Evolutionary conservation across 352 stramenopile genomes (phyloP).

Genomic region (Halophytophthora batemanensis): DNA sequence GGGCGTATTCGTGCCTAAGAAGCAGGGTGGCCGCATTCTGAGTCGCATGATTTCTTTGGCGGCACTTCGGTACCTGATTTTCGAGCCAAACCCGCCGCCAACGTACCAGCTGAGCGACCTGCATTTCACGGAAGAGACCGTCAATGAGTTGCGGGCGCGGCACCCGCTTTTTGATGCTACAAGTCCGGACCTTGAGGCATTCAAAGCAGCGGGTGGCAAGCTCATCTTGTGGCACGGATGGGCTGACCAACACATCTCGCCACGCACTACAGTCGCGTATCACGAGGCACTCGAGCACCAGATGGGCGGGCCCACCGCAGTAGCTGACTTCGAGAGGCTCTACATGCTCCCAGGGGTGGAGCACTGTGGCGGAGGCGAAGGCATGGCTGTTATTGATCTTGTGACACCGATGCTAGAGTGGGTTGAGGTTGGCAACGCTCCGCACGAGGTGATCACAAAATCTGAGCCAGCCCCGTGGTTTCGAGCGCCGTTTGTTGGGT

Average conservation of each 20-base stretch:
- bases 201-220: slow-evolving; percentile 30
- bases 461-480: slow-evolving; percentile 13
- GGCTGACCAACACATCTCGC: slow-evolving; percentile 36
- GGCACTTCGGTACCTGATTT: slow-evolving; percentile 33
- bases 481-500: slow-evolving; percentile 3
- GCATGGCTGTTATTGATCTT: slow-evolving; percentile 31
- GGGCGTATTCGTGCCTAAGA: slow-evolving; percentile 26
- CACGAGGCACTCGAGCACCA: slow-evolving; percentile 29
- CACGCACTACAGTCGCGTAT: slow-evolving; percentile 32
- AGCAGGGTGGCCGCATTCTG: slow-evolving; percentile 15
- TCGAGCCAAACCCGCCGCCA: slow-evolving; percentile 23
- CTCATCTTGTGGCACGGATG: slow-evolving; percentile 42
- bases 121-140: slow-evolving; percentile 23
- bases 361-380: slow-evolving; percentile 33
- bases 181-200: slow-evolving; percentile 29
- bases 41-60: slow-evolving; percentile 28
- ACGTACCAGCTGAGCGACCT: slow-evolving; percentile 35
- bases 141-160: slow-evolving; percentile 24
- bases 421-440: slow-evolving; percentile 25
- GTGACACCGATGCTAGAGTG: slow-evolving; percentile 34
- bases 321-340: slow-evolving; percentile 27
- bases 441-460: slow-evolving; percentile 23
- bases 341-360: slow-evolving; percentile 36
- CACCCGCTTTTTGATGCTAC: slow-evolving; percentile 33
- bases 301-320: slow-evolving; percentile 20